Percentiles rank a stretch among this genome's conserved stretches.
Conservation (phyloP, 1,139 yeast species). For the Pichia sp. region DNA sequence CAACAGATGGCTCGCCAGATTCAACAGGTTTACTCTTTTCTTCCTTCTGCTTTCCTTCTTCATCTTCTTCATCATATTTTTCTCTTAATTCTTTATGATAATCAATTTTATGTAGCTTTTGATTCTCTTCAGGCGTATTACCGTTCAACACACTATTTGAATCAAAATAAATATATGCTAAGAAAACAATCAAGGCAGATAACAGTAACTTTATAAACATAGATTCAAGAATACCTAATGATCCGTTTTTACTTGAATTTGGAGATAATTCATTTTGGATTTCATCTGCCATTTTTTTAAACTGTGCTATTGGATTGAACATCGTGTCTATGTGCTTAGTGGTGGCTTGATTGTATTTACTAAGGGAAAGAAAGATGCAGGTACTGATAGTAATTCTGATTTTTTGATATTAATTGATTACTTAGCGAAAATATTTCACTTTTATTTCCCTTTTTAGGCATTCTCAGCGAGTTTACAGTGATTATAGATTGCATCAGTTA, state of each 20-base stretch:
- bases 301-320: slow-evolving; percentile 18
- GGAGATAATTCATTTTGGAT: slow-evolving; percentile 3
- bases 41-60: not conserved
- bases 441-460: not conserved
- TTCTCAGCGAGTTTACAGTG: not conserved
- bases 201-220: slow-evolving; percentile 21
- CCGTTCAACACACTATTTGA: slow-evolving; percentile 19
- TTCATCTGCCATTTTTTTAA: slow-evolving; percentile 13
- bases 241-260: slow-evolving; percentile 1
- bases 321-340: slow-evolving; percentile 1
- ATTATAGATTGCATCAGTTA: too few species aligned
- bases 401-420: too few species aligned
- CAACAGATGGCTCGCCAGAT: not conserved
- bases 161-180: slow-evolving; percentile 21
- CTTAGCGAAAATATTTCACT: too few species aligned
- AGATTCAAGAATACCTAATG: slow-evolving; percentile 15
- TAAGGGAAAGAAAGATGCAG: not conserved
- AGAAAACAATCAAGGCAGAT: slow-evolving; percentile 19
- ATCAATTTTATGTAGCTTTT: slow-evolving; percentile 2
- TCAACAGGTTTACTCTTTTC: not conserved
- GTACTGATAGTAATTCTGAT: not conserved
- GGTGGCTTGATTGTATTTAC: too few species aligned
- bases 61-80: not conserved
- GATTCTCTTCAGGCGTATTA: slow-evolving; percentile 19
- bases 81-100: not conserved